These are phyloP conservation scores for Fagopyrum homotropicum DNA, from an alignment of 148 eudicot species.

Conservation along the genomic window DNA sequence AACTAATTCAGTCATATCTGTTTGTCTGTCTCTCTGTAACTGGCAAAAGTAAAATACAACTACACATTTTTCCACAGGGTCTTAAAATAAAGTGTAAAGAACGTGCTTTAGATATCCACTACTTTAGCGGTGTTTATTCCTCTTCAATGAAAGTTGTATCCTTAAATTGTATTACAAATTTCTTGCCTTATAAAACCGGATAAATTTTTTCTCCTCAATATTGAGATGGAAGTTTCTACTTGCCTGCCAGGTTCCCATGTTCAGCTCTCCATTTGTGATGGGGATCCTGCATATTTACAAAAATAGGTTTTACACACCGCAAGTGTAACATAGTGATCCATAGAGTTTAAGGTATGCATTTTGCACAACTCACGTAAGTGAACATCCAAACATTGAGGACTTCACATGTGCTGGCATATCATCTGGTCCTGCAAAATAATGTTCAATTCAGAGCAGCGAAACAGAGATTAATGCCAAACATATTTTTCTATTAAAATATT, in stretches of 20 bases:
- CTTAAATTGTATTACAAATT: not conserved
- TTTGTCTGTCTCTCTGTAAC: not conserved
- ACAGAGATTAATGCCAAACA: not conserved
- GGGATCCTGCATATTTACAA: constrained; percentile 55
- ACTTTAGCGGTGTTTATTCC: not conserved
- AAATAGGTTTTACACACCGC: not conserved
- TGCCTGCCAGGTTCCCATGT: constrained; percentile 99
- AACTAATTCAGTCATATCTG: not conserved
- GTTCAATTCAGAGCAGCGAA: not conserved
- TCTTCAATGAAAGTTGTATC: not conserved
- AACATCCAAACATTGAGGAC: constrained; percentile 94
- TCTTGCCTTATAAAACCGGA: not conserved
- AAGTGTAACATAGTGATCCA: not conserved
- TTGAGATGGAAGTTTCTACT: not conserved
- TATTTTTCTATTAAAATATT: not conserved
- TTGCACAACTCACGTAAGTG: constrained; percentile 53
- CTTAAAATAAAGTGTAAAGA: not conserved
- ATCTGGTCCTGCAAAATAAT: constrained; percentile 78
- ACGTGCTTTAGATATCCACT: not conserved
- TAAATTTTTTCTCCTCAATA: not conserved
- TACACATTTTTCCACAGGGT: not conserved
- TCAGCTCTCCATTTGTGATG: constrained; percentile 75
- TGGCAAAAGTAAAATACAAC: not conserved
- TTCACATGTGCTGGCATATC: constrained; percentile 99
- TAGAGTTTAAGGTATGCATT: not conserved